phyloP scores from a whole-genome alignment of 2,329 filamentous ascomycete genomes.

The Gaeumannomyces tritici region DNA sequence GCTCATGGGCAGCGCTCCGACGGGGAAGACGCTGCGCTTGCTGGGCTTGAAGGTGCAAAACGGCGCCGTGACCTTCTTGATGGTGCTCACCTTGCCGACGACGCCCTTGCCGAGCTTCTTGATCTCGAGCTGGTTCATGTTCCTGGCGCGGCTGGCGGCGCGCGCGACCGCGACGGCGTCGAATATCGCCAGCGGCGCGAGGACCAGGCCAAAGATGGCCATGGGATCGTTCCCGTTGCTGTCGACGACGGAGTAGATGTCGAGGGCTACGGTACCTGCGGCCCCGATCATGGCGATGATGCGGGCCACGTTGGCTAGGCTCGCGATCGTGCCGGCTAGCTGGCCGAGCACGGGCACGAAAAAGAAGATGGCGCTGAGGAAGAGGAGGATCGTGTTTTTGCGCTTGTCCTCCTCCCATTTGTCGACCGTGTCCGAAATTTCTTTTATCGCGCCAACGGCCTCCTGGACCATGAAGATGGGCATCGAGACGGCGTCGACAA shows the following conservation, averaged over 20 bases:
- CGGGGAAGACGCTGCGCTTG: background rate
- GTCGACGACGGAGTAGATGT: conserved; percentile 11
- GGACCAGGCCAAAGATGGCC: conserved; percentile 10
- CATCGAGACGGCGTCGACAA: conserved; percentile 10
- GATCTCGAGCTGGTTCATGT: conserved; percentile 2
- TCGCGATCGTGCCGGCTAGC: conserved; percentile 3
- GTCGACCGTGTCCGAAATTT: conserved; percentile 12
- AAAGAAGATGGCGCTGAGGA: conserved; percentile 17
- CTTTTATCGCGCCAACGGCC: conserved; percentile 9
- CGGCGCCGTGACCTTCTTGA: background rate
- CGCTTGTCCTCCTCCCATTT: conserved; percentile 15
- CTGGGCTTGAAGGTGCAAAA: background rate
- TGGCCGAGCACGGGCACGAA: conserved; percentile 14
- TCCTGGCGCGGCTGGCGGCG: conserved; percentile 1
- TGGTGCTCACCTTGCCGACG: background rate
- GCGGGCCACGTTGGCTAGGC: conserved; percentile 1
- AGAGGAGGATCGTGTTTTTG: conserved; percentile 17
- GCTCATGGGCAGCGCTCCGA: background rate
- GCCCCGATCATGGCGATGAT: conserved; percentile 4
- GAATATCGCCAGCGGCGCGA: conserved; percentile 10
- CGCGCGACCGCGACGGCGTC: conserved; percentile 6
- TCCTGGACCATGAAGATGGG: conserved; percentile 9
- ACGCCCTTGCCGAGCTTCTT: conserved; percentile 4
- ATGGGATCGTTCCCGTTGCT: conserved; percentile 8
- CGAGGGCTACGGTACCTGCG: conserved; percentile 6